Conservation (phyloP, 495 filamentous ascomycete genomes). For the Penicillium lagena region DNA sequence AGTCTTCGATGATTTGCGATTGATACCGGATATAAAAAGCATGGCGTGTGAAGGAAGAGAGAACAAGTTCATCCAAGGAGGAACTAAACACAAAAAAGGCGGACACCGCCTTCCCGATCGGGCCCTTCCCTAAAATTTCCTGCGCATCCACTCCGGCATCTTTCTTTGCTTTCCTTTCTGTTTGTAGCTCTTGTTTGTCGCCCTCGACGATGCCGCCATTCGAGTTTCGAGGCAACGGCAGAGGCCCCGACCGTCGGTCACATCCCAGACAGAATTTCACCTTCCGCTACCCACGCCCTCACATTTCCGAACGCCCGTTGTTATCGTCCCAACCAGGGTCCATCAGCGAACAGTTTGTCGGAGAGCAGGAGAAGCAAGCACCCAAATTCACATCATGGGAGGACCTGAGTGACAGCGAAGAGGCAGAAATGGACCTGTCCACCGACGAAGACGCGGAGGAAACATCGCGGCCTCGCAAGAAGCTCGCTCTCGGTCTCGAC, state of each 20-base stretch:
- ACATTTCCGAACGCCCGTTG: slow-evolving; percentile 41
- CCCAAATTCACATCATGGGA: slow-evolving; percentile 44
- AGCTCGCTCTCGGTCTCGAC: slow-evolving; percentile 46
- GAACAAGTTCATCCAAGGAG: too few species aligned
- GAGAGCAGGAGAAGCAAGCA: slow-evolving; percentile 19
- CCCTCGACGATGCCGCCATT: slow-evolving; percentile 22
- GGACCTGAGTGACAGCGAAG: slow-evolving; percentile 67
- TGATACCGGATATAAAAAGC: slow-evolving; percentile 2
- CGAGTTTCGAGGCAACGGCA: slow-evolving; percentile 32
- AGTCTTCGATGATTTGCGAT: neutral
- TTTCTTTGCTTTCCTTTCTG: neutral
- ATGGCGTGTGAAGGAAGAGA: too few species aligned
- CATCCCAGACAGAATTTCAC: slow-evolving; percentile 34
- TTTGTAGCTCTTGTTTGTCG: neutral
- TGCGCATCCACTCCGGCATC: neutral
- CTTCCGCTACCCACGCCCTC: slow-evolving; percentile 33
- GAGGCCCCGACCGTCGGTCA: slow-evolving; percentile 13
- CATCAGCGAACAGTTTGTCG: slow-evolving; percentile 31
- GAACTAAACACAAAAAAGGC: too few species aligned
- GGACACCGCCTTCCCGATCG: slow-evolving; percentile 9
- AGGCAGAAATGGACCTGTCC: slow-evolving; percentile 58
- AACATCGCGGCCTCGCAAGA: slow-evolving; percentile 40
- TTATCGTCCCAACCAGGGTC: slow-evolving; percentile 28
- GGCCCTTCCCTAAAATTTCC: neutral
- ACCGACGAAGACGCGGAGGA: slow-evolving; percentile 35